Evolutionary conservation across 2,329 filamentous ascomycete genomes (phyloP).

Genomic region (Cercospora nicotianae): DNA sequence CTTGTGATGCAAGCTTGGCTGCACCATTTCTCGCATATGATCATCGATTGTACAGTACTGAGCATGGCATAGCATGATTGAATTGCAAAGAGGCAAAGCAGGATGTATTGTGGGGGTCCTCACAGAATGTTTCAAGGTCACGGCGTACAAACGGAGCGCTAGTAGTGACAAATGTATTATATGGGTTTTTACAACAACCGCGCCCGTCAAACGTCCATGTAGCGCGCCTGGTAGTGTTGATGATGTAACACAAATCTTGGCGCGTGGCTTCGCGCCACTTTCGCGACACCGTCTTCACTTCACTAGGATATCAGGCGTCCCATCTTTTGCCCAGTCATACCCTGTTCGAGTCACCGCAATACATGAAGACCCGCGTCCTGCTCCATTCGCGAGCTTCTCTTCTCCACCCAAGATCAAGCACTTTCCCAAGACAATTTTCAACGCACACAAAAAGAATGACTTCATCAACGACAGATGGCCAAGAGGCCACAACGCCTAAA

Average conservation of each 20-base stretch:
- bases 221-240: too few relatives aligned
- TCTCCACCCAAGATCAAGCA: neutral
- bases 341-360: neutral
- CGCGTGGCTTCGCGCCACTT: constrained; percentile 1
- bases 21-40: too few relatives aligned
- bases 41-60: too few relatives aligned
- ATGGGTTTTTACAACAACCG: too few relatives aligned
- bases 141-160: too few relatives aligned
- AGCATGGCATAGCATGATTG: too few relatives aligned
- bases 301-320: neutral
- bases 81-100: too few relatives aligned
- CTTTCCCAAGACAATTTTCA: neutral
- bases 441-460: constrained; percentile 4
- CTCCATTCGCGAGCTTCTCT: neutral
- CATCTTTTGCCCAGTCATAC: neutral
- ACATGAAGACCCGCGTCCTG: neutral
- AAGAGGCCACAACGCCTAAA: neutral
- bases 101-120: too few relatives aligned
- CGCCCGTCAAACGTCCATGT: too few relatives aligned
- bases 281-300: constrained; percentile 6
- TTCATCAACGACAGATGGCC: neutral
- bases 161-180: too few relatives aligned
- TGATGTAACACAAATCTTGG: neutral
- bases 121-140: too few relatives aligned
- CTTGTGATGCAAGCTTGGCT: too few relatives aligned